These are phyloP conservation scores for Lichina pygmaea DNA, from an alignment of 495 filamentous ascomycete species.

Conservation along the genomic window DNA sequence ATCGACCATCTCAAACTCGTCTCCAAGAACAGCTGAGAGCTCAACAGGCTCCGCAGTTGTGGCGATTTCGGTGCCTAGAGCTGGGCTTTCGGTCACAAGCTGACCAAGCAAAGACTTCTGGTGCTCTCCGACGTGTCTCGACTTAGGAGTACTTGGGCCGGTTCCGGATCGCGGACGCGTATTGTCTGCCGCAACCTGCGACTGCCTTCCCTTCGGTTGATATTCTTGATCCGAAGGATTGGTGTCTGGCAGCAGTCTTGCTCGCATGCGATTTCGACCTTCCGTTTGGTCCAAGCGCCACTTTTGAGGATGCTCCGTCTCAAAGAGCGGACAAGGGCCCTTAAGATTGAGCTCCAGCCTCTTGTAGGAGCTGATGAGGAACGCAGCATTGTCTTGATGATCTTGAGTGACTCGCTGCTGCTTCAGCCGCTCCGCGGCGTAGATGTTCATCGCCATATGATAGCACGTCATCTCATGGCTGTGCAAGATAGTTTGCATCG, in stretches of 20 bases:
- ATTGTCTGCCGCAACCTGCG: no score
- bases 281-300: constrained; percentile 92
- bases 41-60: not conserved
- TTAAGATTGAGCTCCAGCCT: constrained; percentile 47
- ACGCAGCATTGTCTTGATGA: constrained; percentile 61
- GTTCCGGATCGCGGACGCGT: no score
- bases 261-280: constrained; percentile 80
- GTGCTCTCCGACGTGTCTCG: no score
- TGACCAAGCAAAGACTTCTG: no score
- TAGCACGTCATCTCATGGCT: constrained; percentile 61
- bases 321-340: constrained; percentile 54
- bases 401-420: constrained; percentile 72
- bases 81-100: constrained; percentile 7
- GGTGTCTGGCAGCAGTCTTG: constrained; percentile 56
- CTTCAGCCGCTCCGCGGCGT: constrained; percentile 72
- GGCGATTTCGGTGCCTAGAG: constrained; percentile 3
- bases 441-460: constrained; percentile 86
- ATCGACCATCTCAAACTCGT: constrained; percentile 87
- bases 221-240: constrained; percentile 42
- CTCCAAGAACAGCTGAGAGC: constrained; percentile 7
- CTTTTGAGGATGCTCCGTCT: constrained; percentile 32
- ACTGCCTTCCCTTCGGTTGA: constrained; percentile 48
- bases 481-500: constrained; percentile 39
- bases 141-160: no score
- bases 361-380: constrained; percentile 42